phyloP scores from a whole-genome alignment of 306 rosid genomes.

The Gleditsia sinensis region DNA sequence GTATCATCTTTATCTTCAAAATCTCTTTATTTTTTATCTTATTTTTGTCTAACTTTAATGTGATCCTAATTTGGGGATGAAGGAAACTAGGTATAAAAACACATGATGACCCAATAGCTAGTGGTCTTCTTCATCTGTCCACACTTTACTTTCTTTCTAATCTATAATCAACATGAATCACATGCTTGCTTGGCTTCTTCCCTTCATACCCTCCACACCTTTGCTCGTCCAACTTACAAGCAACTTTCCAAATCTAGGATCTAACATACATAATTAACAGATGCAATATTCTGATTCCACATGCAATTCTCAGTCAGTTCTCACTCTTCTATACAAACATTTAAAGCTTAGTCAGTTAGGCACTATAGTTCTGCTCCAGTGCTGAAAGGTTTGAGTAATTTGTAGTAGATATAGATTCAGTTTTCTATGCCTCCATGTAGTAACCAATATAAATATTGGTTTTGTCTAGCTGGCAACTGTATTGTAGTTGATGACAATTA shows the following conservation, averaged over 20 bases:
- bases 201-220: constrained; percentile 34
- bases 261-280: constrained; percentile 43
- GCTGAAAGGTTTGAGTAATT: no score
- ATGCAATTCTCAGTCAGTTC: constrained; percentile 44
- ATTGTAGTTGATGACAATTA: no score
- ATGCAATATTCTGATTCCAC: constrained; percentile 52
- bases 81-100: constrained; percentile 47
- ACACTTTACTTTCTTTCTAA: constrained; percentile 65
- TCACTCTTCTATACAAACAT: constrained; percentile 42
- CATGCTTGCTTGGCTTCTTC: constrained; percentile 56
- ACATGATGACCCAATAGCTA: constrained; percentile 41
- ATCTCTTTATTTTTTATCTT: not conserved
- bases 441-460: no score
- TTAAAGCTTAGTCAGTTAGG: constrained; percentile 16
- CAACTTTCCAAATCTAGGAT: constrained; percentile 49
- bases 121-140: constrained; percentile 45
- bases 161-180: constrained; percentile 58
- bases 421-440: no score
- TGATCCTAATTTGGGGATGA: constrained; percentile 51
- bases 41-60: constrained; percentile 28
- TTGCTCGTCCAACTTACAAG: constrained; percentile 56
- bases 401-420: no score
- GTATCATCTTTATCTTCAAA: not conserved
- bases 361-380: no score
- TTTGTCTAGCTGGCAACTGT: no score